Base-by-base conservation (phyloP, 2,329 filamentous ascomycete genomes). In the Monilinia laxa region DNA sequence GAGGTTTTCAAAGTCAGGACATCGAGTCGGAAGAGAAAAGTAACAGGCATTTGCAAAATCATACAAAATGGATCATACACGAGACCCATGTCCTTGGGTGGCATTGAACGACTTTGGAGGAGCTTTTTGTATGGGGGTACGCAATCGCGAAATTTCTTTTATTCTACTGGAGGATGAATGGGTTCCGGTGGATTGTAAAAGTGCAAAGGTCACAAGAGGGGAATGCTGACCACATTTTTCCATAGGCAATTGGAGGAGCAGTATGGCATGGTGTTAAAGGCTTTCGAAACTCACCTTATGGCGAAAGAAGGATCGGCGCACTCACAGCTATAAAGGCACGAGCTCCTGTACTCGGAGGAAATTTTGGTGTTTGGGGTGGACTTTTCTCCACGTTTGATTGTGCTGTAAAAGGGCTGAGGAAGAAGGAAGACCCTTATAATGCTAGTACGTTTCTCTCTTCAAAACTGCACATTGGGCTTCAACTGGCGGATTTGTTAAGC, bases 371-470 rank as follows among this genome's bases (percentile, higher is more conserved):
- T 67, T 98, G 95, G 94, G 94, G 95, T 77, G 95, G 95, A 72
- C 83, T 98, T 67, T 98, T 98, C 84, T 92, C 89, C 74, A 96
- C 92, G 69, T 98, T 94, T 76, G 95, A 99, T 81, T 99, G 95
- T 82, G 91, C 93, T 28, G 91, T 97, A 70, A 99, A 98, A 84
- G 94, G 94, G 67, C 82, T 94, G 66, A 84, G 93, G 71, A 92
- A 95, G 84, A 98, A 97, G 88, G 95, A 99, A 80, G 95, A 98
- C 78, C 93, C 95, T 18, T 98, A 93, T 83, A 98, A 98, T 81
- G 93, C 93, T 75, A 98, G 81, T 84, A 80, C 58, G 82, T 69
- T 23, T 14, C 18, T 20, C 25, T 35, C 31, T 25, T 1, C 11
- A 28, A 10, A 35, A 2, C 9, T 42, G 23, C 7, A 40, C 2